Base-by-base conservation (phyloP, 2,329 filamentous ascomycete genomes). In the Exophiala dermatitidis region DNA sequence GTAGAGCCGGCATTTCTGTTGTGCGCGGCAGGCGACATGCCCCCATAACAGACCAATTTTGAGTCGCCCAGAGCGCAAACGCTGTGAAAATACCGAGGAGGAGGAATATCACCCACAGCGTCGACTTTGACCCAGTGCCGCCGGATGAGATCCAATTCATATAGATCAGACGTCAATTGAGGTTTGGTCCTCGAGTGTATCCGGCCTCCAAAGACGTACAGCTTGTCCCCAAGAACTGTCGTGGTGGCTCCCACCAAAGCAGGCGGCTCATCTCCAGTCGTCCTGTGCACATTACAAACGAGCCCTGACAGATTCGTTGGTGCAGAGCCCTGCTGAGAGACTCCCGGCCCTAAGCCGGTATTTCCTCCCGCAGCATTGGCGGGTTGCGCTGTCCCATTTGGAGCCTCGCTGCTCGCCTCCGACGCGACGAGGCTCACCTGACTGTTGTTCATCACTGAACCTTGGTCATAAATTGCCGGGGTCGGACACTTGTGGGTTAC, bases 1-100 rank as follows among this genome's bases (percentile, higher is more conserved):
- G 28, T 29, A 29, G 28, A 6, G 6, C 42, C 29, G 2, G 46
- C 31, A 42, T 50, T 48, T 42, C 52, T 50, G 48, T 30, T 46
- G 19, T 57, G 58, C 5, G 52, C 26, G 7, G 83, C 81, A 1
- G 91, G 90, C 6, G 91, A 96, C 93, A 98, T 98, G 62, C 93
- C 93, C 53, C 93, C 93, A 69, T 97, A 98, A 71, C 91, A 97
- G 2, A 98, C 91, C 68, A 98, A 78, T 70, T 97, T 98, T 2
- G 89, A 91, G 67, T 97, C 93, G 26, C 93, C 93, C 1, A 98
- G 74, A 1, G 88, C 81, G 68, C 93, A 98, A 69, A 97, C 87
- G 60, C 90, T 97, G 74, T 98, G 93, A 62, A 98, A 98, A 68
- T 98, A 98, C 57, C 93, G 82, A 5, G 93, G 89, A 1, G 90